A percentile compares a stretch with the other conserved stretches of the same genome.
Conservation (phyloP, 495 filamentous ascomycete species). For the Annulohypoxylon moriforme region DNA sequence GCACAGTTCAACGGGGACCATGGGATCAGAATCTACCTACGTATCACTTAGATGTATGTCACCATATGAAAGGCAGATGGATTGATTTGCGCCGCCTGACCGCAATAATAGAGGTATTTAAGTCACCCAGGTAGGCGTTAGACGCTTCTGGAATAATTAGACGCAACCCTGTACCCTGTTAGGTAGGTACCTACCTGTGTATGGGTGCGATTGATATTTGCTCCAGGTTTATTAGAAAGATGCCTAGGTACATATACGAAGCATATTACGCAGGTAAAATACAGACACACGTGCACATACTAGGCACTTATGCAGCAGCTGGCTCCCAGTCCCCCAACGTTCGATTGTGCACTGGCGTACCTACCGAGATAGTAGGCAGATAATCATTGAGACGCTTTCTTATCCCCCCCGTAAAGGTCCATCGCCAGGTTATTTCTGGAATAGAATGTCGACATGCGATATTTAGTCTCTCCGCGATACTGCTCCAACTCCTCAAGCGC, state of each 20-base stretch:
- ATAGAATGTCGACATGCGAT: slow-evolving; percentile 67
- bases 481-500: slow-evolving; percentile 63
- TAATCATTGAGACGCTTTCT: slow-evolving; percentile 16
- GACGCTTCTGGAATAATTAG: no score
- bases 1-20: neutral
- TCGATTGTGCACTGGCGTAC: no score
- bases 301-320: no score
- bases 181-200: no score
- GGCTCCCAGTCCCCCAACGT: no score
- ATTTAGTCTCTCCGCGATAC: slow-evolving; percentile 69
- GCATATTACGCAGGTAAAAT: no score
- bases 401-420: slow-evolving; percentile 41
- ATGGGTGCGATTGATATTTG: no score
- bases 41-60: neutral
- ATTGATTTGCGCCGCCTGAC: neutral
- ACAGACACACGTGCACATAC: no score
- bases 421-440: slow-evolving; percentile 40
- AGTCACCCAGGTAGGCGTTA: no score
- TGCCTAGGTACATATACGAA: no score
- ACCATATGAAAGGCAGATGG: neutral
- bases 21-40: neutral
- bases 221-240: no score
- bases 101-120: neutral
- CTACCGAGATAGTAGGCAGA: neutral
- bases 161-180: no score